These are phyloP conservation scores for Fusarium mexicanum DNA, from an alignment of 2,329 filamentous ascomycete genomes.

Conservation along the genomic window DNA sequence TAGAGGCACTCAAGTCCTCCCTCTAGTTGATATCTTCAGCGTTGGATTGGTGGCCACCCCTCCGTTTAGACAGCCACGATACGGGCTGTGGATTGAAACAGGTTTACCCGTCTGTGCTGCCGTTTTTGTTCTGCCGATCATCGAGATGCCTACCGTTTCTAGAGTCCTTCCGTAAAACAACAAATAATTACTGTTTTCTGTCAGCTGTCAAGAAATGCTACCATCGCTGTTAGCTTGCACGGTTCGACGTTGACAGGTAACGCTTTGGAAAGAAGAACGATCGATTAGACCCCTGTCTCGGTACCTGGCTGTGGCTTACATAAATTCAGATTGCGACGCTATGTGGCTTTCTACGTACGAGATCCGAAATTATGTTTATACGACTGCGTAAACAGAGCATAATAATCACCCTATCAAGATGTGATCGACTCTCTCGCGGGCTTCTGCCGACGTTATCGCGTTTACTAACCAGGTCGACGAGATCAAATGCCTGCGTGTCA, in stretches of 20 bases:
- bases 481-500: not conserved
- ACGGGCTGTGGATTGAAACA: not conserved
- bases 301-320: not conserved
- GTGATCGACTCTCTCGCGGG: no score
- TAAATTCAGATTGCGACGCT: not conserved
- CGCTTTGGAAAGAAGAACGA: not conserved
- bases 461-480: not conserved
- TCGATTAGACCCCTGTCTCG: not conserved
- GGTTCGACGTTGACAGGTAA: not conserved
- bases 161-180: not conserved
- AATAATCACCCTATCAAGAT: no score
- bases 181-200: not conserved
- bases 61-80: not conserved
- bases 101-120: not conserved
- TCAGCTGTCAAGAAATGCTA: not conserved
- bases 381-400: not conserved
- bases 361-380: not conserved
- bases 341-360: not conserved
- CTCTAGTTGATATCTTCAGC: not conserved
- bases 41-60: not conserved
- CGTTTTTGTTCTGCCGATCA: not conserved
- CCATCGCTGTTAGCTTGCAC: no score
- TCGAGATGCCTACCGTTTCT: not conserved
- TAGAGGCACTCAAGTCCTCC: not conserved
- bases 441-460: no score